Evolutionary conservation across 1,284 basidiomycete genomes (phyloP), one percentile per base, ranked within the genome.

Genomic region (Sphagnurus paluster): DNA sequence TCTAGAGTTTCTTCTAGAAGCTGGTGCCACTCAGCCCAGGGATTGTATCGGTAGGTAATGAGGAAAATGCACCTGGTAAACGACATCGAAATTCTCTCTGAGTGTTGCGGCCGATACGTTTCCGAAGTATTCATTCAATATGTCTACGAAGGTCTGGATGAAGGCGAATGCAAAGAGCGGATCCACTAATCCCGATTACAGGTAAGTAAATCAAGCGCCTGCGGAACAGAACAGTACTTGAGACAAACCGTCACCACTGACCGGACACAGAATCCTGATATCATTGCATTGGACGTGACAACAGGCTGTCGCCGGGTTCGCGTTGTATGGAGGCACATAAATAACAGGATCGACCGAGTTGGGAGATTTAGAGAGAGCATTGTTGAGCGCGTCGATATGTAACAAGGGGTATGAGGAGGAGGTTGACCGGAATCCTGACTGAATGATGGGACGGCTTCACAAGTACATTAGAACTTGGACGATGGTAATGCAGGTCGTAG

Each of bases 1-100:
- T 98, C 95, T 33, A 98, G 75, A 50, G 93, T 96, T 68, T 98
- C 95, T 70, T 98, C 95, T 20, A 98, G 79, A 23, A 98, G 80
- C 90, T 97, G 39, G 11, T 10, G 6, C 23, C 23, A 46, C 14
- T 5, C 28, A 33, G 9, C 23, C 38, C n/a, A n/a, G n/a, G n/a
- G n/a, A n/a, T n/a, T n/a, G n/a, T n/a, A n/a, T n/a, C n/a, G n/a
- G n/a, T n/a, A n/a, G n/a, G n/a, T n/a, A n/a, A n/a, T n/a, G 35
- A 30, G 17, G 16, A 43, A 13, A 16, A 19, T 41, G 11, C 54
- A 88, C 90, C 76, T 95, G 93, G 65, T 98, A 97, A 8, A 98
- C 93, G 33, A 93, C 84, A 61, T 98, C 95, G 68, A 98, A 97
- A 67, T 97, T 93, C 54, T 98, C 93, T 58, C 87, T 90, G 57